Percentiles rank a stretch among this genome's conserved stretches.
Evolutionary conservation across 495 filamentous ascomycete species (phyloP).

Genomic region (Xylaria palmicola): DNA sequence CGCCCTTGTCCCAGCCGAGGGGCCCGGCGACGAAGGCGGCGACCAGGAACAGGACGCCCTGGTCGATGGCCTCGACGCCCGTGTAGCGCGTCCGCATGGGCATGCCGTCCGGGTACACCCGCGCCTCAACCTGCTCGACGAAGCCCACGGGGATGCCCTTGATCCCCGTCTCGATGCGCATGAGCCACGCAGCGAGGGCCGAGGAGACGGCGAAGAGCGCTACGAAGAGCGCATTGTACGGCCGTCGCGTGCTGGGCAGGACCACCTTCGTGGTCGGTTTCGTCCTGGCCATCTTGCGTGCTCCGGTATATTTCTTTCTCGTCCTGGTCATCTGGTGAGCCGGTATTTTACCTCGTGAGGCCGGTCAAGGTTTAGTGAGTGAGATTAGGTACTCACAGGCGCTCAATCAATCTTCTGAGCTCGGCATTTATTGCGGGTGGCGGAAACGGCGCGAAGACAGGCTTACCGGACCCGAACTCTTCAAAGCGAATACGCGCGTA

Average conservation of each 20-base stretch:
- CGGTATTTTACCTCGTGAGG: no score
- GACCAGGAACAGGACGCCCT: constrained; percentile 21
- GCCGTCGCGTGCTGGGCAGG: constrained; percentile 15
- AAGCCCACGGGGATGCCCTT: constrained; percentile 21
- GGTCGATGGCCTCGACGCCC: constrained; percentile 23
- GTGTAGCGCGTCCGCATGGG: constrained; percentile 26
- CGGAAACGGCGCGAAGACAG: no score
- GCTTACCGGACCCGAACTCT: no score
- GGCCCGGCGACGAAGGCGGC: constrained; percentile 23
- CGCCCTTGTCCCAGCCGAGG: constrained; percentile 20
- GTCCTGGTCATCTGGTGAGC: neutral
- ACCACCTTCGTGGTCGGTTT: constrained; percentile 10
- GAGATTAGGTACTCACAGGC: no score
- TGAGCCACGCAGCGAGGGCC: constrained; percentile 16
- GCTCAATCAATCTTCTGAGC: no score
- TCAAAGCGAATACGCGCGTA: neutral
- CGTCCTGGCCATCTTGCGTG: constrained; percentile 15
- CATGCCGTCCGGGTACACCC: constrained; percentile 19
- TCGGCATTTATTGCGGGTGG: no score
- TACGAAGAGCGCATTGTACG: constrained; percentile 23
- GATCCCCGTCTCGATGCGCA: constrained; percentile 25
- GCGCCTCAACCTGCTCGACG: constrained; percentile 10
- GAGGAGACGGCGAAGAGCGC: constrained; percentile 13
- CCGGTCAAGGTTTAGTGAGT: no score
- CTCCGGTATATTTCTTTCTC: neutral